phyloP scores from a whole-genome alignment of 176 grass and related monocot species.

The Bromus sterilis region DNA sequence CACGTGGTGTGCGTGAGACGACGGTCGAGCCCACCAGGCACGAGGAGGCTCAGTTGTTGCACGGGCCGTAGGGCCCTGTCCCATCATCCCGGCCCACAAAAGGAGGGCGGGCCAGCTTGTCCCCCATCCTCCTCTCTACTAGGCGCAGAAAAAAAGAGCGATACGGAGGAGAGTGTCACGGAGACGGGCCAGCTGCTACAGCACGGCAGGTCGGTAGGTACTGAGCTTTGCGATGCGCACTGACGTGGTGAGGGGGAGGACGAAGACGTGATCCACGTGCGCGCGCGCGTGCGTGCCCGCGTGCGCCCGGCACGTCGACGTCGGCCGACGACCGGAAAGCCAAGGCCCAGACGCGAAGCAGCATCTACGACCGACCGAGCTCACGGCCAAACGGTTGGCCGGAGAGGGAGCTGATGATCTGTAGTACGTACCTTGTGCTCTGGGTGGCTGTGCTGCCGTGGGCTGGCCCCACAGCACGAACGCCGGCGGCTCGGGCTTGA shows the following conservation, averaged over 20 bases:
- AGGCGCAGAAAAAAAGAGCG: no score
- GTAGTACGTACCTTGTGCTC: slow-evolving; percentile 25
- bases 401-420: neutral
- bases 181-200: neutral
- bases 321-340: neutral
- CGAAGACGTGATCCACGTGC: neutral
- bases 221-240: neutral
- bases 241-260: neutral
- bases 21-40: no score
- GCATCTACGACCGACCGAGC: neutral
- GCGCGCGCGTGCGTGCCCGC: neutral
- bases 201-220: neutral
- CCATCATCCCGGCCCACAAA: neutral
- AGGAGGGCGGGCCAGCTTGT: neutral
- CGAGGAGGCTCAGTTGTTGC: neutral
- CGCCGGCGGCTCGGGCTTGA: slow-evolving; percentile 39
- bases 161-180: neutral
- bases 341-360: neutral
- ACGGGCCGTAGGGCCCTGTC: slow-evolving; percentile 21
- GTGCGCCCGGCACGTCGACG: neutral
- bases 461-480: slow-evolving; percentile 57
- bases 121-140: neutral
- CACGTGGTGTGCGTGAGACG: slow-evolving; percentile 35
- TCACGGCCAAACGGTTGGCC: neutral
- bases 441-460: neutral